These are phyloP conservation scores for Fraxinus velutina DNA, from an alignment of 305 asterid species.

Conservation along the genomic window DNA sequence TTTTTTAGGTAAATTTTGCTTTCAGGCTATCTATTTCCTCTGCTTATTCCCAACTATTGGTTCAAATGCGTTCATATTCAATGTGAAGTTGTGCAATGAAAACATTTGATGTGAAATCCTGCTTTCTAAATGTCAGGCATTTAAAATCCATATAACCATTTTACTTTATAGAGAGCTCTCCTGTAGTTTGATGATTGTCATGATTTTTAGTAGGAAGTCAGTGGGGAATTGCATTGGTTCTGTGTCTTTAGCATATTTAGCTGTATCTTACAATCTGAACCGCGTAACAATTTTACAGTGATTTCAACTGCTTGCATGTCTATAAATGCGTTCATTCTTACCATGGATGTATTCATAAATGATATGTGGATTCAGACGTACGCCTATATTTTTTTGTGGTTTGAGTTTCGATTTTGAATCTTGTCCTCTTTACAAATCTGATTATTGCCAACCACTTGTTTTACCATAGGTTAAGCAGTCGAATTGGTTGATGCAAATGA, in stretches of 20 bases:
- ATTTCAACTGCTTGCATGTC: not conserved
- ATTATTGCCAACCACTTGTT: not conserved
- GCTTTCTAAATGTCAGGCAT: not conserved
- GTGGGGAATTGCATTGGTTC: not conserved
- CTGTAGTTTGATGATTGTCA: not conserved
- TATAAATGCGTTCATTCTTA: not conserved
- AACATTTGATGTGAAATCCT: not conserved
- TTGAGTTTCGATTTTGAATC: not conserved
- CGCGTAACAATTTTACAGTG: not conserved
- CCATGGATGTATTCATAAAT: not conserved
- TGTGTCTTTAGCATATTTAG: not conserved
- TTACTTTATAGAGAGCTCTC: not conserved
- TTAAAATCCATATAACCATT: not conserved
- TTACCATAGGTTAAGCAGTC: not conserved
- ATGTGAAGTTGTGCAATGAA: not conserved
- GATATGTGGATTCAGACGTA: not conserved
- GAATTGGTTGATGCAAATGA: not conserved
- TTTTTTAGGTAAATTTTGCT: not conserved
- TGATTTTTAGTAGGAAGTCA: not conserved
- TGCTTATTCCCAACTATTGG: not conserved
- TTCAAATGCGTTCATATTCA: not conserved
- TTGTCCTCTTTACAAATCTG: not conserved
- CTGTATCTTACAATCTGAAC: not conserved
- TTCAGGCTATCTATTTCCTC: not conserved
- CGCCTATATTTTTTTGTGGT: not conserved